phyloP scores from a whole-genome alignment of 768 basidiomycete genomes.

The Kwoniella botswanensis region DNA sequence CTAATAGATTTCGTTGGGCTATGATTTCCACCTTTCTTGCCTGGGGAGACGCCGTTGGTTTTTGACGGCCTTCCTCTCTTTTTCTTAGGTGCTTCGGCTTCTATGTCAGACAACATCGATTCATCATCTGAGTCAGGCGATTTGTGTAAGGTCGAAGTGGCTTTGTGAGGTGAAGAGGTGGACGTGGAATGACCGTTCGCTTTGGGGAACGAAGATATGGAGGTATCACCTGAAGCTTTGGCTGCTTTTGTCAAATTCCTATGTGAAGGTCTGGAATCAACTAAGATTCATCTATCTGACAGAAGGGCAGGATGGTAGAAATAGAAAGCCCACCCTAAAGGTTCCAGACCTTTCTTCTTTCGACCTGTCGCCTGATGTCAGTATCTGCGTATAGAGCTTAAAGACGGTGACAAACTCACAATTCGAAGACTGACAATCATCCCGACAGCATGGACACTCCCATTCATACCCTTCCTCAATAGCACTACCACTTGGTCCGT shows the following conservation, averaged over 20 bases:
- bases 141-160: neutral
- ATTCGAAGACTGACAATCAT: conserved; percentile 2
- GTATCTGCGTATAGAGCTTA: too few relatives aligned
- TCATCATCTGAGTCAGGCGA: neutral
- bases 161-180: neutral
- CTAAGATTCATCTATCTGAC: neutral
- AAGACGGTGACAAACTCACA: neutral
- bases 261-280: neutral
- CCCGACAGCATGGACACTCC: conserved; percentile 14
- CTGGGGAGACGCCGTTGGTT: too few relatives aligned
- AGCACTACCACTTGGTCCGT: neutral
- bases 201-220: neutral
- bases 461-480: conserved; percentile 5
- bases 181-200: neutral
- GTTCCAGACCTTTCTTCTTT: conserved; percentile 7
- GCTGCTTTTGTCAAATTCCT: conserved; percentile 1
- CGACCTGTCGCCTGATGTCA: neutral
- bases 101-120: neutral
- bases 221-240: neutral
- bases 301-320: neutral
- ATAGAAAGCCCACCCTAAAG: neutral
- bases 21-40: too few relatives aligned
- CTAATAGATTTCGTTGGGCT: too few relatives aligned
- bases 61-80: neutral
- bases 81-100: neutral